These are phyloP conservation scores for Wakefieldia striispora DNA, from an alignment of 768 basidiomycete species.

Conservation along the genomic window DNA sequence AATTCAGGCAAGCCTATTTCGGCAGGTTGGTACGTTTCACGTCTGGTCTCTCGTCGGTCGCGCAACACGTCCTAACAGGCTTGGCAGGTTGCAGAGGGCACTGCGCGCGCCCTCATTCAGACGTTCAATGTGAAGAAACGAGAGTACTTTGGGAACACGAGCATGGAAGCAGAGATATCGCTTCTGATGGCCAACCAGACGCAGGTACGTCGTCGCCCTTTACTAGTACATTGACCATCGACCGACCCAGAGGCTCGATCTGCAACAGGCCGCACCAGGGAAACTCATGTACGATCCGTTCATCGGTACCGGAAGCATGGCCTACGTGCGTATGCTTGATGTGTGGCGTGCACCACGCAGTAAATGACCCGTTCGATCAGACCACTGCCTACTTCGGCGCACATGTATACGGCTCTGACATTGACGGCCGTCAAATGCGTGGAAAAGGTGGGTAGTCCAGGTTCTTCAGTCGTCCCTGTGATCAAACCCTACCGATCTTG, in stretches of 20 bases:
- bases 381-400: conserved; percentile 89
- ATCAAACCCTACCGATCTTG: not conserved
- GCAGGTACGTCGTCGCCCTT: conserved; percentile 48
- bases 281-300: conserved; percentile 96
- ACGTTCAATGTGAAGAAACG: conserved; percentile 89
- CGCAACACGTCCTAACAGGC: not conserved
- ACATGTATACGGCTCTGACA: conserved; percentile 86
- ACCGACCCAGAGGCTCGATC: not conserved
- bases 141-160: conserved; percentile 90
- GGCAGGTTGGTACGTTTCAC: conserved; percentile 77
- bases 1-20: conserved; percentile 72
- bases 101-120: conserved; percentile 63
- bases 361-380: conserved; percentile 35
- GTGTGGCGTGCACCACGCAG: not conserved
- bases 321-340: conserved; percentile 52
- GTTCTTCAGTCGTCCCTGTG: not conserved
- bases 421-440: conserved; percentile 95
- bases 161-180: conserved; percentile 96
- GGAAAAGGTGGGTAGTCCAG: conserved; percentile 66
- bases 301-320: conserved; percentile 89
- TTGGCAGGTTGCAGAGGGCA: conserved; percentile 54
- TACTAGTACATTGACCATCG: not conserved
- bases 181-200: conserved; percentile 97
- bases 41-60: not conserved
- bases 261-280: conserved; percentile 72